These are phyloP conservation scores for Amphibolis antarctica DNA, from an alignment of 106 monocot genomes.

Conservation along the genomic window DNA sequence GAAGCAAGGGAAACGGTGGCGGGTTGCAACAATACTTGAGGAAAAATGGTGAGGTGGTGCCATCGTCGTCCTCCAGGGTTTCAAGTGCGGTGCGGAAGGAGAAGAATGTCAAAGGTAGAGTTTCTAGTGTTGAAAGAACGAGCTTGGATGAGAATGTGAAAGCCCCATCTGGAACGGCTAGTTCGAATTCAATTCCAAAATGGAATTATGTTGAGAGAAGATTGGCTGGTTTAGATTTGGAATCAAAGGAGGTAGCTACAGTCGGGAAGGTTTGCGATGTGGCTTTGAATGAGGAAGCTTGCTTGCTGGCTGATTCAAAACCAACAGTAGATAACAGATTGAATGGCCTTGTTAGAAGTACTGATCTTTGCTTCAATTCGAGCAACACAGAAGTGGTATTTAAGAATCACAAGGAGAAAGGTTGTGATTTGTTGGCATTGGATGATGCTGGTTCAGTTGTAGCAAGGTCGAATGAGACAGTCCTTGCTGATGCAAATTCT, in stretches of 20 bases:
- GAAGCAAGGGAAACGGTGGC: constrained; percentile 1
- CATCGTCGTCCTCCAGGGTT: no score
- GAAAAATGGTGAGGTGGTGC: no score
- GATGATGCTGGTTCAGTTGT: neutral
- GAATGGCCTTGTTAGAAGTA: neutral
- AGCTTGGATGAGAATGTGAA: no score
- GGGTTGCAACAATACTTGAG: no score
- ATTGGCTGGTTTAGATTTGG: neutral
- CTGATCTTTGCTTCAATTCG: neutral
- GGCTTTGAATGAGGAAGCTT: neutral
- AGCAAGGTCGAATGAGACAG: neutral
- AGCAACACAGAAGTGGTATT: neutral
- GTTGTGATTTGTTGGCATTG: neutral
- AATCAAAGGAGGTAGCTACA: neutral
- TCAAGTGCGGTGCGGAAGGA: no score
- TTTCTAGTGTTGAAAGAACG: no score
- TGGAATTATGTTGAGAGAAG: constrained; percentile 1
- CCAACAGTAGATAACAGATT: neutral
- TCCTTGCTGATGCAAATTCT: neutral
- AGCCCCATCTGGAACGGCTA: no score
- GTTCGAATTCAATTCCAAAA: neutral
- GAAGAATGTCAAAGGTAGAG: no score
- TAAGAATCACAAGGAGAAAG: constrained; percentile 3
- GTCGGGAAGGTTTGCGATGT: neutral
- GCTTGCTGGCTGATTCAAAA: neutral